phyloP scores from a whole-genome alignment of 306 rosid species.

The Mimosa bimucronata region DNA sequence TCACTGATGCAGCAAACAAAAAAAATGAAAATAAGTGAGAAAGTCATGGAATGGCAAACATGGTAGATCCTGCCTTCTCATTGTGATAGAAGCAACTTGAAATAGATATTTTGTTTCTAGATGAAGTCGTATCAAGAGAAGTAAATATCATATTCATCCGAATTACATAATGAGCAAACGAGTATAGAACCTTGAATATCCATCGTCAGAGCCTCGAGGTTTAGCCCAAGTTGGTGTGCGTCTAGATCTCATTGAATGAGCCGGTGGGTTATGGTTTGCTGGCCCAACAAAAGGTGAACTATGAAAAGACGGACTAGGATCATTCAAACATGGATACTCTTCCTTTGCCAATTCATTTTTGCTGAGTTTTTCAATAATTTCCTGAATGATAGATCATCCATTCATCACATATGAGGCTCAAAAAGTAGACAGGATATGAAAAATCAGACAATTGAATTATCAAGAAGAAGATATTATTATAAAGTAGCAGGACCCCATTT shows the following conservation, averaged over 20 bases:
- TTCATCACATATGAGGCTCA: slow-evolving; percentile 28
- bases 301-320: slow-evolving; percentile 75
- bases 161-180: slow-evolving; percentile 4
- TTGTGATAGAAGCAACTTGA: slow-evolving; percentile 24
- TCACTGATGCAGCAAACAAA: slow-evolving; percentile 52
- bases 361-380: slow-evolving; percentile 80
- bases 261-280: slow-evolving; percentile 53
- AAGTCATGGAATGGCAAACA: not conserved
- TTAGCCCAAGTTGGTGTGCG: slow-evolving; percentile 92
- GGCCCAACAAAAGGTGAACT: slow-evolving; percentile 60
- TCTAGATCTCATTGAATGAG: slow-evolving; percentile 91
- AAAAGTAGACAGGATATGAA: slow-evolving; percentile 21
- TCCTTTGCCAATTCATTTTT: slow-evolving; percentile 81
- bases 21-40: slow-evolving; percentile 28
- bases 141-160: slow-evolving; percentile 21
- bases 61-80: not conserved
- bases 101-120: too few species aligned
- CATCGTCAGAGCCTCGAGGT: slow-evolving; percentile 91
- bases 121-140: slow-evolving; percentile 20
- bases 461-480: slow-evolving; percentile 1
- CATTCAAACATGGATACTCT: slow-evolving; percentile 94
- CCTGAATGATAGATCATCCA: slow-evolving; percentile 57
- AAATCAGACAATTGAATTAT: not conserved
- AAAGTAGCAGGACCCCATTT: slow-evolving; percentile 16
- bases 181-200: slow-evolving; percentile 78